A percentile compares a stretch with the other conserved stretches of the same genome.
Evolutionary conservation across 805 yeast species (phyloP).

Genomic region (Metschnikowia picachoensis): DNA sequence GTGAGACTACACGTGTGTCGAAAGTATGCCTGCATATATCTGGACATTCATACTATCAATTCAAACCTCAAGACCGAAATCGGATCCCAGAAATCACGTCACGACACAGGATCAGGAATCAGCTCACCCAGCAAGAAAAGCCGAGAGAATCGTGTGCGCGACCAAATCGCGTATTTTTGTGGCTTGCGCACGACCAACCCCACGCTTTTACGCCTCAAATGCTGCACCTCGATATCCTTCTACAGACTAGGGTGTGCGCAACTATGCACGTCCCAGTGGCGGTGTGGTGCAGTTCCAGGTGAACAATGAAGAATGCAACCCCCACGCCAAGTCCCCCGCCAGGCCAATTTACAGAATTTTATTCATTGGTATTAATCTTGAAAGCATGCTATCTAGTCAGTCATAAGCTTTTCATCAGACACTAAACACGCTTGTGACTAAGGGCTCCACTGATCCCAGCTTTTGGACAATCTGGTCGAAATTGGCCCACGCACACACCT

Average conservation of each 20-base stretch:
- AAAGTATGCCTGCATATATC: too few species aligned
- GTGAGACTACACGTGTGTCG: too few species aligned
- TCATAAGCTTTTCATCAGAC: too few species aligned
- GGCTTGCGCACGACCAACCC: not conserved
- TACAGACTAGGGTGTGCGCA: not conserved
- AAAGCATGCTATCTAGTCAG: too few species aligned
- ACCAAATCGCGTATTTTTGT: not conserved
- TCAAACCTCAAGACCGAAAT: too few species aligned
- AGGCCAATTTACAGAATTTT: too few species aligned
- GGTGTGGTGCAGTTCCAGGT: not conserved
- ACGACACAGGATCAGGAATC: too few species aligned
- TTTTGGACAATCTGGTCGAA: not conserved
- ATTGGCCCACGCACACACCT: not conserved
- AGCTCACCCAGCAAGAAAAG: not conserved
- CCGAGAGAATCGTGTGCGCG: not conserved
- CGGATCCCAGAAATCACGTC: too few species aligned
- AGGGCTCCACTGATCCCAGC: too few species aligned
- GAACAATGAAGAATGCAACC: not conserved
- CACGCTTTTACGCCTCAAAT: not conserved
- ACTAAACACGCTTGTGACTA: too few species aligned
- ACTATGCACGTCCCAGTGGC: not conserved
- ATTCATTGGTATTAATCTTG: too few species aligned
- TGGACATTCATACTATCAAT: too few species aligned
- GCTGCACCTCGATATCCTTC: not conserved
- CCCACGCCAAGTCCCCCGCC: not conserved